phyloP scores from a whole-genome alignment of 1,139 yeast genomes.

The Suhomyces ambrosiae region DNA sequence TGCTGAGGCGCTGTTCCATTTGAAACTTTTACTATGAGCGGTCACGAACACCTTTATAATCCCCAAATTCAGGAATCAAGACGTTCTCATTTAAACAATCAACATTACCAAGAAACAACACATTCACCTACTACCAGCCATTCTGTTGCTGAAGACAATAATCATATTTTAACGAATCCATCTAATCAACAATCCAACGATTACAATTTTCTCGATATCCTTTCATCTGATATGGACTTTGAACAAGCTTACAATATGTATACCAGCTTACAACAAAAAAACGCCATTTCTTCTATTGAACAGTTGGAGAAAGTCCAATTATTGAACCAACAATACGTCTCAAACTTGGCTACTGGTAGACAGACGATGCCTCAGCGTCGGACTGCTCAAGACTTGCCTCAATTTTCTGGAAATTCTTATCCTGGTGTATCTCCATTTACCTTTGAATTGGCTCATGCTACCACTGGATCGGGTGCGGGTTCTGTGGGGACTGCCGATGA shows the following conservation, averaged over 20 bases:
- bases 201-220: conserved; percentile 17
- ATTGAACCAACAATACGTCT: conserved; percentile 29
- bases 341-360: conserved; percentile 11
- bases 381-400: conserved; percentile 8
- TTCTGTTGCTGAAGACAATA: no score
- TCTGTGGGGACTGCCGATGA: conserved; percentile 5
- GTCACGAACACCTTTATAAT: conserved; percentile 4
- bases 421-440: conserved; percentile 8
- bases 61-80: background rate
- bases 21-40: conserved; percentile 9
- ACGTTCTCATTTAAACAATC: background rate
- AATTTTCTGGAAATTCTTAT: conserved; percentile 11
- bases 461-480: no score
- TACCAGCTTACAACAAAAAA: conserved; percentile 42
- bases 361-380: conserved; percentile 2
- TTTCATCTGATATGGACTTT: conserved; percentile 45
- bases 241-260: conserved; percentile 51
- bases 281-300: conserved; percentile 39
- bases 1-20: conserved; percentile 5
- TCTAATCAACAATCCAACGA: conserved; percentile 1
- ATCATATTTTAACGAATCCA: background rate
- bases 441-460: no score
- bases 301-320: conserved; percentile 43
- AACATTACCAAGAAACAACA: no score
- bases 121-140: no score